These are phyloP conservation scores for Eremochloa ophiuroides DNA, from an alignment of 176 grass and related monocot genomes.

Conservation along the genomic window DNA sequence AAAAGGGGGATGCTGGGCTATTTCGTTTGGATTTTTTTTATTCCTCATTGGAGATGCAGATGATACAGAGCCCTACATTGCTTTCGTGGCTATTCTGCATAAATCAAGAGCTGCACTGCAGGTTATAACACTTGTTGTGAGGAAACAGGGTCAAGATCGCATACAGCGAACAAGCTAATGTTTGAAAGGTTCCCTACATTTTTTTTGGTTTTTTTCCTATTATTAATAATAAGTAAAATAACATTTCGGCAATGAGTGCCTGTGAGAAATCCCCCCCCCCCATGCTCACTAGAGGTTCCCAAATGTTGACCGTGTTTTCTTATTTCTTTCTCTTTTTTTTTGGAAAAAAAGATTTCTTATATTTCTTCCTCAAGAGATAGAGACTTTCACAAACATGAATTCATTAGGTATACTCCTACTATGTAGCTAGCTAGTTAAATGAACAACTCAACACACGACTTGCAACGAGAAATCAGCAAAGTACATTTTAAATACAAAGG, in stretches of 20 bases:
- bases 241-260: background rate
- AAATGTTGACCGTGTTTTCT: background rate
- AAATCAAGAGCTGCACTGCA: background rate
- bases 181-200: background rate
- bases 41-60: background rate
- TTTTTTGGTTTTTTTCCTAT: background rate
- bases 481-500: background rate
- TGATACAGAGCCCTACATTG: background rate
- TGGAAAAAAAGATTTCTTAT: background rate
- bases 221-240: background rate
- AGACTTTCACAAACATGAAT: background rate
- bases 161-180: conserved; percentile 2
- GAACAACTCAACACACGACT: background rate
- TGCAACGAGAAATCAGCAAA: background rate
- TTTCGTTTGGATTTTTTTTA: background rate
- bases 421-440: background rate
- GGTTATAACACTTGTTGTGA: background rate
- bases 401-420: background rate
- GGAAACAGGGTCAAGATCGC: background rate
- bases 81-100: background rate
- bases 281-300: background rate
- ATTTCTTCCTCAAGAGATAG: background rate
- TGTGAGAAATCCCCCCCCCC: background rate
- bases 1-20: background rate
- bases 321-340: background rate